Base-by-base conservation (phyloP, 2,329 filamentous ascomycete species). In the Xylaria sp. region DNA sequence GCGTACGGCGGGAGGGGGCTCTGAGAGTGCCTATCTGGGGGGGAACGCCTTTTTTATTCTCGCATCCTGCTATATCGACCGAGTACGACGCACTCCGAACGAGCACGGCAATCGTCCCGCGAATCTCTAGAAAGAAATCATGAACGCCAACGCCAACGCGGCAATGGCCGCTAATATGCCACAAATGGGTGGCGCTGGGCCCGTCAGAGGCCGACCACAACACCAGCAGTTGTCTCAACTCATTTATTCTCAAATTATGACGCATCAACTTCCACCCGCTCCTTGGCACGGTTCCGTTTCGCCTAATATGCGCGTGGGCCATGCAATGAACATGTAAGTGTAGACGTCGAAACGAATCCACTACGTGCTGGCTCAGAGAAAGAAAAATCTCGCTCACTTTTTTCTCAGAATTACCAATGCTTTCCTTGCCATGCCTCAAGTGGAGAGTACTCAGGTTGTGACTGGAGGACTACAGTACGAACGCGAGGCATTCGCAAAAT, bases 121-220 rank as follows among this genome's bases (percentile, higher is more conserved):
- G 20, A 49, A 62, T 67, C 64, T 67, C 69, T 71, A 74, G 9
- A 9, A 33, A 6, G 5, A 28, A 28, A 28, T 28, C 5, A 63
- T 54, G 40, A 73, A 61, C 64, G 53, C 28, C 53, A 57, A 57
- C 66, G 62, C 66, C 66, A 17, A 67, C 73, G 83, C 83, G 82
- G 84, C 84, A 80, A 89, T 89, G 87, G 86, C 87, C 81, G 86
- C 84, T 77, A 88, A 87, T 74, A 85, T 88, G 80, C 84, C 84
- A 78, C 86, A 87, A 75, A 87, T 88, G 85, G 82, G 80, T 76
- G 80, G 79, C 72, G 82, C 79, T 72, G 82, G 80, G 79, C 80
- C 84, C 77, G 80, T 81, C 74, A 80, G 40, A 46, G 9, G 77
- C 71, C 79, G 79, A 68, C 81, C 81, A 65, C 77, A 78, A 54